Evolutionary conservation across 805 yeast genomes (phyloP), one percentile per base, ranked within the genome.

Genomic region (Yarrowia deformans): DNA sequence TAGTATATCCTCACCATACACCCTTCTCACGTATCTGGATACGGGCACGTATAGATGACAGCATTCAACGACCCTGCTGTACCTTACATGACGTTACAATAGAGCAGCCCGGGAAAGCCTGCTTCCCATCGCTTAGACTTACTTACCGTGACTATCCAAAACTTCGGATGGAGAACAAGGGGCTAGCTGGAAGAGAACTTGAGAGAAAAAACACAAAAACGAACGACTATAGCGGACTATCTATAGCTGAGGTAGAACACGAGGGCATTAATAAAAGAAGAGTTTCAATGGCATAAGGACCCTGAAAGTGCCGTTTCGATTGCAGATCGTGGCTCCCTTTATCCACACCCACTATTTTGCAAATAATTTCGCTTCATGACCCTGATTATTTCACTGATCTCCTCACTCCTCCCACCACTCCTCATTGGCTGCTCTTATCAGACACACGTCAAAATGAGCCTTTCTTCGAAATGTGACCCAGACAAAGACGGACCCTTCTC

Each of bases 371-470:
- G 4, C n/a, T 23, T 23, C 2, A 23, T 23, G 29, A 23, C 29
- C 29, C 29, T 23, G 29, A 23, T 23, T 23, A 23, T 23, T 23
- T 2, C 29, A 23, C 29, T 23, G 29, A 2, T 23, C 29, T 23
- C 29, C 29, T 23, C 4, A 23, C 29, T 23, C 29, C 4, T 7
- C 7, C 8, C 14, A 8, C 23, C 55, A 4, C 55, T 35, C 56
- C 56, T 49, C 19, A 52, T 52, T 52, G 56, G 56, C 56, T 34
- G 10, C 56, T 52, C 56, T 52, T 52, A 52, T 52, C 56, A 52
- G 42, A 52, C 56, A 50, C 40, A 32, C 18, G 55, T 50, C 55
- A 50, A 29, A 16, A 42, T 3, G 35, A 23, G 9, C 13, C 18
- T 6, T 1, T 40, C 7, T 5, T 3, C 52, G 29, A 19, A 46